phyloP scores from a whole-genome alignment of 768 basidiomycete genomes.

The Leccinum rimulosum region DNA sequence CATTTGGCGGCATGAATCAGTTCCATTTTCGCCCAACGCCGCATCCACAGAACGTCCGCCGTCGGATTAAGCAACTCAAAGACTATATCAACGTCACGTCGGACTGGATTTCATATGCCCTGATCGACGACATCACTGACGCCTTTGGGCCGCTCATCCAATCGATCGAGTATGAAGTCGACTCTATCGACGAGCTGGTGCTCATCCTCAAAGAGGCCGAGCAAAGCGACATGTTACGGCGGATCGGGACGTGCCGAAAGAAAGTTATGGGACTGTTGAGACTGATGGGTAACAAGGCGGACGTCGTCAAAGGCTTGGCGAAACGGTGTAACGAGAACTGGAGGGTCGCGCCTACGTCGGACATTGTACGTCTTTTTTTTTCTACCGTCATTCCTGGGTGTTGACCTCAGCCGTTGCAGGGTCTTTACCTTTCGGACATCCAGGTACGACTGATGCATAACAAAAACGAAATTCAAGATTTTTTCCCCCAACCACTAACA shows the following conservation, averaged over 20 bases:
- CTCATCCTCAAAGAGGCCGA: conserved; percentile 74
- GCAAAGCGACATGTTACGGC: conserved; percentile 95
- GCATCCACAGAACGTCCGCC: conserved; percentile 95
- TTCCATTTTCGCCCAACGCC: conserved; percentile 98
- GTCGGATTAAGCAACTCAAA: conserved; percentile 97
- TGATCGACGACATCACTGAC: conserved; percentile 99
- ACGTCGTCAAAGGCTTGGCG: conserved; percentile 97
- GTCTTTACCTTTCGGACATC: conserved; percentile 93
- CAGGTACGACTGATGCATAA: conserved; percentile 47
- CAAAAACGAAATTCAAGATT: neutral
- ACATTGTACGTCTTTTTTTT: conserved; percentile 63
- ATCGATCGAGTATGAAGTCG: conserved; percentile 98
- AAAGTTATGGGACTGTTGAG: conserved; percentile 98
- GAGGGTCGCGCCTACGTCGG: conserved; percentile 96
- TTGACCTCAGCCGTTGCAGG: conserved; percentile 43
- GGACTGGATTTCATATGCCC: conserved; percentile 99
- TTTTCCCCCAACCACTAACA: conserved; percentile 1
- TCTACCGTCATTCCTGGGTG: neutral
- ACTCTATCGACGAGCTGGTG: conserved; percentile 97
- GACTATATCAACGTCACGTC: conserved; percentile 99
- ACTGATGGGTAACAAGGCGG: conserved; percentile 99
- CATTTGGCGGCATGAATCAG: conserved; percentile 36
- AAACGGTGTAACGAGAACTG: conserved; percentile 99
- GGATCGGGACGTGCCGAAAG: conserved; percentile 97
- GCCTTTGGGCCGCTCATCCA: conserved; percentile 98